Evolutionary conservation across 495 filamentous ascomycete species (phyloP).

Genomic region (Extremus antarcticus): DNA sequence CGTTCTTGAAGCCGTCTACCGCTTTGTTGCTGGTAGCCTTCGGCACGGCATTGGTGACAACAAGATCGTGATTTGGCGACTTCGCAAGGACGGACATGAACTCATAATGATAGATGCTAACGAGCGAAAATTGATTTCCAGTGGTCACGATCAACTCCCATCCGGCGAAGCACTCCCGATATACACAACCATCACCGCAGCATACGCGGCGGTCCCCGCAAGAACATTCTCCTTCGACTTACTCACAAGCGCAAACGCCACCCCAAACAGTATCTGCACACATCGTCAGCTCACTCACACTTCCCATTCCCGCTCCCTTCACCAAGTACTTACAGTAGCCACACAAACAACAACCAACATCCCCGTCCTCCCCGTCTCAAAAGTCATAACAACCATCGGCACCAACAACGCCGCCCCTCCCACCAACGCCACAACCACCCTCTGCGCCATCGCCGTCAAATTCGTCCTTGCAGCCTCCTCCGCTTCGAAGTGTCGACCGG

Average conservation of each 20-base stretch:
- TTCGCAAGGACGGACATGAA: background rate
- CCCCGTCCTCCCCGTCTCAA: background rate
- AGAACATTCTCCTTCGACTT: background rate
- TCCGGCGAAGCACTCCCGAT: background rate
- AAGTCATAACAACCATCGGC: background rate
- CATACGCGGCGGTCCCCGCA: background rate
- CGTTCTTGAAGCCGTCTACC: background rate
- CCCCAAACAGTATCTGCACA: background rate
- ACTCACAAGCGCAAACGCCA: background rate
- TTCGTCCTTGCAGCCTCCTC: background rate
- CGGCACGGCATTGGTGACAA: background rate
- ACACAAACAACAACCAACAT: background rate
- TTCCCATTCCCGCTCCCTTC: background rate
- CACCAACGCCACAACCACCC: background rate
- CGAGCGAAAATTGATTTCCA: no score
- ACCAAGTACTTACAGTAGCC: background rate
- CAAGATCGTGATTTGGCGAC: background rate
- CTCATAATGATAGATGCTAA: background rate
- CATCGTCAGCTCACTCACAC: background rate
- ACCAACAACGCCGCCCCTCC: background rate
- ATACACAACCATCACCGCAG: background rate
- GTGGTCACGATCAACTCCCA: background rate
- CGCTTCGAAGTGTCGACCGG: background rate
- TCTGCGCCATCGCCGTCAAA: background rate
- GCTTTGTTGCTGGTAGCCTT: background rate